These are phyloP conservation scores for Rhizopogon roseolus DNA, from an alignment of 768 basidiomycete species.

Conservation along the genomic window DNA sequence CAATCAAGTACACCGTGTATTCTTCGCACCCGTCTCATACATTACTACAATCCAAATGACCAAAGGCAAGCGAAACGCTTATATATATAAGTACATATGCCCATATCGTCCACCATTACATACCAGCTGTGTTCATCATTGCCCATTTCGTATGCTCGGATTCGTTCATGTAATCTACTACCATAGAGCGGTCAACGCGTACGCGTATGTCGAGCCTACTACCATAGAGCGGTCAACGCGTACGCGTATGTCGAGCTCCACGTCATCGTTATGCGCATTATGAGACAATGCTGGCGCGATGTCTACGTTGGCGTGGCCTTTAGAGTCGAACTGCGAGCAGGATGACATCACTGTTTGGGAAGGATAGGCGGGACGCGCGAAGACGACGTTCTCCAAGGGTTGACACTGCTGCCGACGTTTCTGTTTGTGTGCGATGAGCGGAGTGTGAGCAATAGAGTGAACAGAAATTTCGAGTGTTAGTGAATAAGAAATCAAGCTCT, in stretches of 20 bases:
- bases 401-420: conserved; percentile 13
- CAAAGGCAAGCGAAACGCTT: too few species aligned
- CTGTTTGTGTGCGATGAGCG: conserved; percentile 9
- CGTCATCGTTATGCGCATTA: conserved; percentile 2
- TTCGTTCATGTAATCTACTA: conserved; percentile 17
- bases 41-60: too few species aligned
- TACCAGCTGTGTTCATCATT: background rate
- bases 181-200: conserved; percentile 24
- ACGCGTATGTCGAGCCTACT: conserved; percentile 26
- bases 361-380: conserved; percentile 7
- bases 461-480: background rate
- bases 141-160: conserved; percentile 4
- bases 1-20: too few species aligned
- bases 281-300: conserved; percentile 6
- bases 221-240: conserved; percentile 24
- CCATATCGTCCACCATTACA: too few species aligned
- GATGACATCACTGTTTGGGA: conserved; percentile 16
- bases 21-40: too few species aligned
- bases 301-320: conserved; percentile 12
- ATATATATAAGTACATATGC: too few species aligned
- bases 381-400: conserved; percentile 25
- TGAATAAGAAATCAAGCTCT: background rate
- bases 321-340: conserved; percentile 19
- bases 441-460: background rate
- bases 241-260: conserved; percentile 27